These are phyloP conservation scores for Alternaria brassicae DNA, from an alignment of 2,329 filamentous ascomycete genomes.

Conservation along the genomic window DNA sequence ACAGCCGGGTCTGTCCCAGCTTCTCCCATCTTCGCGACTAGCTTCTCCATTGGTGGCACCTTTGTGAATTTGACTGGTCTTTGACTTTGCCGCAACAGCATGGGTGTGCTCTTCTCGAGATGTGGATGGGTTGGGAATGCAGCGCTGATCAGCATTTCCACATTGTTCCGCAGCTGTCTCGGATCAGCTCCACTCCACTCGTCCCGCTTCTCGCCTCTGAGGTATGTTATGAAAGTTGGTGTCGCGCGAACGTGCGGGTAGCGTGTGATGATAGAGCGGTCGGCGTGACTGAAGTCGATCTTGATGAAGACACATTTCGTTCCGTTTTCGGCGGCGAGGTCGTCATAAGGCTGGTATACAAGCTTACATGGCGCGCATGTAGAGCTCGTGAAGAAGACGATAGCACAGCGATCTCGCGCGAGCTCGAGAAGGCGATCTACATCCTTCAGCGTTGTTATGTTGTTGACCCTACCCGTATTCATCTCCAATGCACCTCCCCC, in stretches of 20 bases:
- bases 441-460: constrained; percentile 65
- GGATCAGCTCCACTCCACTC: constrained; percentile 82
- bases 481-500: constrained; percentile 25
- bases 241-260: constrained; percentile 70
- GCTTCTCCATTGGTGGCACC: constrained; percentile 80
- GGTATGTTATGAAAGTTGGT: constrained; percentile 87
- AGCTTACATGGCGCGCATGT: constrained; percentile 85
- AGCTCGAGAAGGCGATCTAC: constrained; percentile 66
- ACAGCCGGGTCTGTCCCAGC: constrained; percentile 67
- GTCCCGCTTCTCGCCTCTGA: constrained; percentile 76
- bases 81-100: constrained; percentile 67
- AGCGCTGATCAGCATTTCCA: constrained; percentile 76
- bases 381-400: constrained; percentile 91
- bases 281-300: constrained; percentile 75
- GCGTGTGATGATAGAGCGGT: constrained; percentile 70
- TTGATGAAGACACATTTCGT: constrained; percentile 77
- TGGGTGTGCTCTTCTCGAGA: constrained; percentile 72
- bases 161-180: constrained; percentile 70
- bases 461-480: constrained; percentile 62
- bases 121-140: constrained; percentile 80
- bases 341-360: constrained; percentile 81
- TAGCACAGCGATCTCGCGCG: constrained; percentile 72
- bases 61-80: constrained; percentile 79
- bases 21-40: constrained; percentile 77
- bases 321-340: constrained; percentile 76